Percentiles rank a stretch among this genome's conserved stretches.
These are phyloP conservation scores for Orbilia quercus DNA, from an alignment of 2,329 filamentous ascomycete genomes.

Conservation along the genomic window DNA sequence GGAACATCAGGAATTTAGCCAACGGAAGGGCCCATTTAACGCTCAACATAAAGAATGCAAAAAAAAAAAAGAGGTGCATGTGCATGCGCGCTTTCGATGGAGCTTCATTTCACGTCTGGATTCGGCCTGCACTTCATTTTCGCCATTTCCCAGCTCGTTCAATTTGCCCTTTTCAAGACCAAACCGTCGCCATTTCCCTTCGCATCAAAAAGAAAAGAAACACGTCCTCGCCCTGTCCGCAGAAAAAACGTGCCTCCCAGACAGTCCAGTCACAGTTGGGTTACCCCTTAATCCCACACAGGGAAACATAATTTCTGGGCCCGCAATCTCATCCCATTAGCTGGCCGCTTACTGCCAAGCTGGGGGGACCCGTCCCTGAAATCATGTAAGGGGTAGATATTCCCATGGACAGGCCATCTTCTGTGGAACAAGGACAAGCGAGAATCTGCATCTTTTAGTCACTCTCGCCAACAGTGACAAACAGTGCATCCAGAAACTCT, in stretches of 20 bases:
- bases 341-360: slow-evolving; percentile 29
- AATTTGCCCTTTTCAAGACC: slow-evolving; percentile 35
- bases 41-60: slow-evolving; percentile 27
- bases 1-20: slow-evolving; percentile 55
- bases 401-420: slow-evolving; percentile 41
- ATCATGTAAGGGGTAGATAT: slow-evolving; percentile 55
- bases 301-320: slow-evolving; percentile 35
- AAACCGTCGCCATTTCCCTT: too few relatives aligned
- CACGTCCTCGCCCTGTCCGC: slow-evolving; percentile 21
- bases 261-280: slow-evolving; percentile 30
- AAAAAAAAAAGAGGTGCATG: too few relatives aligned
- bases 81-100: slow-evolving; percentile 39
- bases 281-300: slow-evolving; percentile 44
- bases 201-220: not conserved
- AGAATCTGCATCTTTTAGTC: slow-evolving; percentile 19
- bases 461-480: slow-evolving; percentile 14
- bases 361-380: slow-evolving; percentile 45
- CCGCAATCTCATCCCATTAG: slow-evolving; percentile 39
- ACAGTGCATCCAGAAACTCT: slow-evolving; percentile 14
- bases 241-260: slow-evolving; percentile 39
- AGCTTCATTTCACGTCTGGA: slow-evolving; percentile 49
- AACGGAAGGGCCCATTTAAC: slow-evolving; percentile 25
- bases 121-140: slow-evolving; percentile 5
- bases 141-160: slow-evolving; percentile 15
- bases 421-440: slow-evolving; percentile 40